phyloP scores from a whole-genome alignment of 2,329 filamentous ascomycete genomes.

The Stenocarpella maydis region DNA sequence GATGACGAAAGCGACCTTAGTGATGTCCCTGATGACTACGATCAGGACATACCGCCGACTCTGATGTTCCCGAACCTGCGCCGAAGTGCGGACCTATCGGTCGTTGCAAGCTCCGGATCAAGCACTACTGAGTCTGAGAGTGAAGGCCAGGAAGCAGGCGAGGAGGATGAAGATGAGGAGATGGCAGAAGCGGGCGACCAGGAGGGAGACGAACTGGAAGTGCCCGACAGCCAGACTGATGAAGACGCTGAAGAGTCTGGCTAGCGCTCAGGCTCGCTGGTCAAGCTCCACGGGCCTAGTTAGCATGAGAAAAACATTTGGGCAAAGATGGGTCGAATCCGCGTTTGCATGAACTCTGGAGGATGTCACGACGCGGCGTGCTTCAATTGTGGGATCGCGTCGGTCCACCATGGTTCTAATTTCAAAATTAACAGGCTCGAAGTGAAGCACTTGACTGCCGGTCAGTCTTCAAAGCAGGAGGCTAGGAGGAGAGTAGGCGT shows the following conservation, averaged over 20 bases:
- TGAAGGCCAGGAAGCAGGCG: conserved; percentile 19
- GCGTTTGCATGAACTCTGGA: not conserved
- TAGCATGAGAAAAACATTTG: not conserved
- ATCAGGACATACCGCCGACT: conserved; percentile 63
- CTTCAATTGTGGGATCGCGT: not conserved
- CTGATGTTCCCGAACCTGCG: conserved; percentile 62
- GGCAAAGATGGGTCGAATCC: no score
- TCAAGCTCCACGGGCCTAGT: no score
- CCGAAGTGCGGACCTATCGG: conserved; percentile 47
- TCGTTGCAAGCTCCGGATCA: conserved; percentile 37
- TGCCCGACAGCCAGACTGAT: conserved; percentile 18
- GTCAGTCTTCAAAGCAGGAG: no score
- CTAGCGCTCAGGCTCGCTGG: not conserved
- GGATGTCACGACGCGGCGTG: not conserved
- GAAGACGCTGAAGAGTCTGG: conserved; percentile 26
- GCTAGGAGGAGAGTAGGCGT: not conserved
- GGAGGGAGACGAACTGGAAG: conserved; percentile 36
- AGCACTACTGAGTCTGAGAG: conserved; percentile 37
- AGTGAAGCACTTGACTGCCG: no score
- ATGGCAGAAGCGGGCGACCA: conserved; percentile 33
- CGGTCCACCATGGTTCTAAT: no score
- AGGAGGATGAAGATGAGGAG: conserved; percentile 40
- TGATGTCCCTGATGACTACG: conserved; percentile 66
- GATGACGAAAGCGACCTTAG: conserved; percentile 76
- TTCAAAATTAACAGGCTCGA: no score